Conservation (phyloP, 805 yeast species). For the Maudiozyma bulderi region DNA sequence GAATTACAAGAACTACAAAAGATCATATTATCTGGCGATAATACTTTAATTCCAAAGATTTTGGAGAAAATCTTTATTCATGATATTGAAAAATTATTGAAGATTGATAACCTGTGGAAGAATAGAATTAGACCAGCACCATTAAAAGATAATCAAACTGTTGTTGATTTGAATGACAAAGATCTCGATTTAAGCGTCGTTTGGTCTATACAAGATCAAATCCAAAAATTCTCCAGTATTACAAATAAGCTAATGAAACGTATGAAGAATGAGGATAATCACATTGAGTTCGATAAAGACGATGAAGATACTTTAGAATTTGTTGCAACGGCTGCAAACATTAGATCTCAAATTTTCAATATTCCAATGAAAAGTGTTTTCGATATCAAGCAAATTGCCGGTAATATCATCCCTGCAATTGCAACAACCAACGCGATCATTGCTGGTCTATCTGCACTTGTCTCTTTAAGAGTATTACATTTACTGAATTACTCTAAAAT, state of each 20-base stretch:
- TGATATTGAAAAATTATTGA: conserved; percentile 70
- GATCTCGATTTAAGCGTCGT: conserved; percentile 29
- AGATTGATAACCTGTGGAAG: conserved; percentile 72
- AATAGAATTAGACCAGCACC: conserved; percentile 61
- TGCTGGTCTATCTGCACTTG: conserved; percentile 77
- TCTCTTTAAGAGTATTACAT: conserved; percentile 49
- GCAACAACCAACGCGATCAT: conserved; percentile 96
- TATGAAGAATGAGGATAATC: conserved; percentile 26
- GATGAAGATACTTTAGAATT: conserved; percentile 85
- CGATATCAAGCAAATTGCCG: conserved; percentile 90
- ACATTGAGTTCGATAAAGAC: conserved; percentile 79
- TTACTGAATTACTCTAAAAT: conserved; percentile 26
- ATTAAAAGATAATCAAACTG: conserved; percentile 23
- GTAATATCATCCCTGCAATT: conserved; percentile 95
- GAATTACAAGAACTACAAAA: conserved; percentile 46
- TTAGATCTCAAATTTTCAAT: conserved; percentile 60
- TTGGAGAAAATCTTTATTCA: conserved; percentile 50
- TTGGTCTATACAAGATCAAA: conserved; percentile 58
- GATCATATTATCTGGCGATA: conserved; percentile 27
- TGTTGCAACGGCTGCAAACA: conserved; percentile 77
- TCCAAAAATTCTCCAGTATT: conserved; percentile 47
- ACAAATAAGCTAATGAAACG: conserved; percentile 44
- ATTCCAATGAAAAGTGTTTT: conserved; percentile 70
- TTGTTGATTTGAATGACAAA: conserved; percentile 6
- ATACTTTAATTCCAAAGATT: conserved; percentile 34